A percentile compares a stretch with the other conserved stretches of the same genome.
These are phyloP conservation scores for Russula sp. DNA, from an alignment of 768 basidiomycete species.

Conservation along the genomic window DNA sequence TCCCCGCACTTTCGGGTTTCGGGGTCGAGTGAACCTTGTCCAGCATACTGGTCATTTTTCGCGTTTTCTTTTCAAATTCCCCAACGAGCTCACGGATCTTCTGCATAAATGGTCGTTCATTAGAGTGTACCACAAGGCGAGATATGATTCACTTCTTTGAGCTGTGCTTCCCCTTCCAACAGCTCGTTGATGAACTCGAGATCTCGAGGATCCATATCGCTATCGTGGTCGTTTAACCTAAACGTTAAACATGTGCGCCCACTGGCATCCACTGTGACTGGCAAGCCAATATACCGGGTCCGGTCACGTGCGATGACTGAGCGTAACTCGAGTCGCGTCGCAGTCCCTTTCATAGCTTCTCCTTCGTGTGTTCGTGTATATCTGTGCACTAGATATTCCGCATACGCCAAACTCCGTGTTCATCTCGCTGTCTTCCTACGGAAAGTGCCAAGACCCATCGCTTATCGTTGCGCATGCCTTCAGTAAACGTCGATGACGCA, in stretches of 20 bases:
- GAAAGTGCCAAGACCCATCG: neutral
- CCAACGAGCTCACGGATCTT: slow-evolving; percentile 75
- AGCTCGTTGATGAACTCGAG: slow-evolving; percentile 19
- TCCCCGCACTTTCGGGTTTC: slow-evolving; percentile 45
- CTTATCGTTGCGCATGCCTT: slow-evolving; percentile 2
- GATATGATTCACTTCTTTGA: slow-evolving; percentile 20
- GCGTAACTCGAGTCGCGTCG: too few species aligned
- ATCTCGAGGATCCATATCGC: slow-evolving; percentile 23
- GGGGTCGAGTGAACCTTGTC: slow-evolving; percentile 79
- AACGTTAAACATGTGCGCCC: neutral
- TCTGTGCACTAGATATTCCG: neutral
- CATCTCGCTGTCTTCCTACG: neutral
- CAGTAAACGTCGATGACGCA: slow-evolving; percentile 1
- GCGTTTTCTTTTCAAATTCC: slow-evolving; percentile 68
- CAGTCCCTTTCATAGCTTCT: neutral
- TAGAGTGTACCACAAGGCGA: neutral
- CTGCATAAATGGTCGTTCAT: slow-evolving; percentile 33
- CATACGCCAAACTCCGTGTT: neutral
- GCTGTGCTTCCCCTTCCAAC: slow-evolving; percentile 18
- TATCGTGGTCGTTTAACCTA: neutral
- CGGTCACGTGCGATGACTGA: neutral
- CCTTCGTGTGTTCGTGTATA: neutral
- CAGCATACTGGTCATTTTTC: slow-evolving; percentile 65
- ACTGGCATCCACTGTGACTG: too few species aligned
- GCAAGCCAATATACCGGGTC: too few species aligned